phyloP scores from a whole-genome alignment of 2,329 filamentous ascomycete species.

The Pseudocercospora crystallina region DNA sequence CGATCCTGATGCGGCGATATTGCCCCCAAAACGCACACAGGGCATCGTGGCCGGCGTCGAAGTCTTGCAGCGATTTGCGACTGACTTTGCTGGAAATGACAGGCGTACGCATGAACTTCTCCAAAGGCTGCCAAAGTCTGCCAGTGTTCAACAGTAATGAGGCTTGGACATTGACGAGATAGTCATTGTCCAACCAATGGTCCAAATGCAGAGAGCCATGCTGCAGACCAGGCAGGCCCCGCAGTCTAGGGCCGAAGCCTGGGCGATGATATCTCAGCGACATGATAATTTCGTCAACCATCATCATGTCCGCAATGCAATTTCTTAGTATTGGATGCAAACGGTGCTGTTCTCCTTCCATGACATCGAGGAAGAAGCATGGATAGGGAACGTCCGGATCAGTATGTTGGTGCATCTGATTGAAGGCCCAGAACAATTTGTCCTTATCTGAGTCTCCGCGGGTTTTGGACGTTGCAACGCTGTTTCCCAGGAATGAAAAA shows the following conservation, averaged over 20 bases:
- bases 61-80: neutral
- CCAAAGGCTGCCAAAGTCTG: neutral
- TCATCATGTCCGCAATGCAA: slow-evolving; percentile 1
- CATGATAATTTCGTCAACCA: slow-evolving; percentile 5
- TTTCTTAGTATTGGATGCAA: neutral
- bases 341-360: neutral
- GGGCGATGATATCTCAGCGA: neutral
- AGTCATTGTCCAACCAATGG: too few species aligned
- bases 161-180: neutral
- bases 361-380: neutral
- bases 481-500: neutral
- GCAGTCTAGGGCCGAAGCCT: neutral
- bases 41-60: slow-evolving; percentile 1
- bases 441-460: neutral
- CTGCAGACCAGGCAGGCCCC: too few species aligned
- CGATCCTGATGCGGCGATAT: neutral
- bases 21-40: neutral
- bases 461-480: neutral
- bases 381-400: neutral
- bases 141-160: too few species aligned
- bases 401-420: neutral
- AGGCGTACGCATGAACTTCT: neutral
- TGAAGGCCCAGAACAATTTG: neutral
- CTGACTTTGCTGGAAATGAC: neutral
- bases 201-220: too few species aligned